Percentiles rank a stretch among this genome's conserved stretches.
phyloP scores from a whole-genome alignment of 2,329 filamentous ascomycete genomes.

The Ophiostoma quercus region DNA sequence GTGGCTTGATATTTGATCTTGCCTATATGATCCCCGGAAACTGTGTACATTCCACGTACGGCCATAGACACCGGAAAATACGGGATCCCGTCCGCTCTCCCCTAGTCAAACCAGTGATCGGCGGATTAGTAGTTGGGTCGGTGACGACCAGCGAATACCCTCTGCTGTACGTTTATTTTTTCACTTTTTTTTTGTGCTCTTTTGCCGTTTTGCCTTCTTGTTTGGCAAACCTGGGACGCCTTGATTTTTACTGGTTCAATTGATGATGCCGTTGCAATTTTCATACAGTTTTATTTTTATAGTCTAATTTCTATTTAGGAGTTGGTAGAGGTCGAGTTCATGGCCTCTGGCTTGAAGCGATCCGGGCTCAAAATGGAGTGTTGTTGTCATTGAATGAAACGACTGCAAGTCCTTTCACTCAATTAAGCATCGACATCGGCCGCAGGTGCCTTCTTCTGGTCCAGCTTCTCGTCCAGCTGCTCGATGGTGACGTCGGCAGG shows the following conservation, averaged over 20 bases:
- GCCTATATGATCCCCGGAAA: background rate
- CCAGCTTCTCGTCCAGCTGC: background rate
- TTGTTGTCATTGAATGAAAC: no score
- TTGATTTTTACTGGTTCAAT: no score
- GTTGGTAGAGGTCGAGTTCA: no score
- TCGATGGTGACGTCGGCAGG: background rate
- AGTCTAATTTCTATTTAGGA: no score
- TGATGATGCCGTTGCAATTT: no score
- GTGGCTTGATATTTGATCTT: background rate
- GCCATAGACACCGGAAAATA: background rate
- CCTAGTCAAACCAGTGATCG: background rate
- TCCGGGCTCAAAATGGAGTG: no score
- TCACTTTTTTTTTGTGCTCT: background rate
- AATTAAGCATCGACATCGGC: background rate
- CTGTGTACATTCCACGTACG: background rate
- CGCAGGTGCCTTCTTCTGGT: background rate
- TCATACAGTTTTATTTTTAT: no score
- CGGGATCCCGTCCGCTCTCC: background rate
- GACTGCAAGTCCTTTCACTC: no score
- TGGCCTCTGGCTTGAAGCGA: no score
- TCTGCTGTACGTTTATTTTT: background rate
- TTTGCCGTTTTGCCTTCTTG: background rate
- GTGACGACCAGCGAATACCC: constrained; percentile 1
- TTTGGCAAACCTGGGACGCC: no score
- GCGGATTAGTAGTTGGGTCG: constrained; percentile 1